Evolutionary conservation across 2,329 filamentous ascomycete genomes (phyloP), one percentile per base, ranked within the genome.

Genomic region (Uncinocarpus reesii): DNA sequence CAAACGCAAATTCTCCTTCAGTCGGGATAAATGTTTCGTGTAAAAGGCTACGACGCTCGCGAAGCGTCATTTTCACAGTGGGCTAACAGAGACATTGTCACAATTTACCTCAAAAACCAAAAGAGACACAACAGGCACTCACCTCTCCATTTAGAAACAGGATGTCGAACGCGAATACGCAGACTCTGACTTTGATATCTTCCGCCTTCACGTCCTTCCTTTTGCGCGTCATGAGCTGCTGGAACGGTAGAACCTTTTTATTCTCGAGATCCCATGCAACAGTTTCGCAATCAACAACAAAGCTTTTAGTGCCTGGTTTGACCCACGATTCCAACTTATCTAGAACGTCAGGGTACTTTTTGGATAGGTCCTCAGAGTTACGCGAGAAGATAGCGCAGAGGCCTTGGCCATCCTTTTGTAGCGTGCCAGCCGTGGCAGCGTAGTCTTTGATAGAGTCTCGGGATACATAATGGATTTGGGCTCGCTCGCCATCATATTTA

Each of bases 231-330:
- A 96, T 96, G 37, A 98, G 77, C 63, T 95, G 88, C 65, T 98
- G 92, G 72, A 98, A 98, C 0, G 92, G 92, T 32, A 98, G 67
- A 11, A 98, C 86, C 65, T 95, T 95, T 75, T 95, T 95, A 71
- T 92, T 87, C 1, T 77, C 75, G n/a, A 86, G 77, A 65, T 98
- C 92, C 90, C 92, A 96, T 0, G 86, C 92, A 10, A 96, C 92
- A 0, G 90, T 95, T 71, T 98, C 92, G 63, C 92, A 98, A 64
- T 98, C 92, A n/a, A 98, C 73, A 11, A 98, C 92, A 61, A 98
- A 98, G 62, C 88, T 95, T 67, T 85, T 86, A 8, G 92, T 95
- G 24, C 83, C 86, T 1, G 81, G 71, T 63, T 93, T 93, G 57
- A 98, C 81, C 92, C 92, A 98, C 0, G 78, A 81, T 31, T 86